phyloP scores from a whole-genome alignment of 208 protist species.

The Balamuthia mandrillaris region DNA sequence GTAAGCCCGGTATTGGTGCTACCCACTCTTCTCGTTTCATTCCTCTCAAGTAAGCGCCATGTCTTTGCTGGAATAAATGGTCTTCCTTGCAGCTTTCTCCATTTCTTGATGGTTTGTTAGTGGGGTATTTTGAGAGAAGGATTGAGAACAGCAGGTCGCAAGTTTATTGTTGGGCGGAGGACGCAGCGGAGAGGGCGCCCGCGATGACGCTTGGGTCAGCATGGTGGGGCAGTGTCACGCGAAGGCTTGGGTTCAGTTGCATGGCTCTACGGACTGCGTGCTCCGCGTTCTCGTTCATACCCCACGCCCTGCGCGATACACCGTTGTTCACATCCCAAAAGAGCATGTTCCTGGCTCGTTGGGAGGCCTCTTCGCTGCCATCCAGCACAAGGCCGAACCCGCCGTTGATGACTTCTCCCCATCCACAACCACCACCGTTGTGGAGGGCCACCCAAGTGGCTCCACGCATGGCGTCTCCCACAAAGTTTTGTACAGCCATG shows the following conservation, averaged over 20 bases:
- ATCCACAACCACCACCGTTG: constrained; percentile 83
- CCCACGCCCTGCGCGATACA: constrained; percentile 74
- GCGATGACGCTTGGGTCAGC: constrained; percentile 41
- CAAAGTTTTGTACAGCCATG: constrained; percentile 74
- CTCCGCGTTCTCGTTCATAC: constrained; percentile 76
- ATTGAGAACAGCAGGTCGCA: too few relatives aligned
- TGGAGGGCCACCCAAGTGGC: constrained; percentile 81
- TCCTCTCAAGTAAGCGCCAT: constrained; percentile 23
- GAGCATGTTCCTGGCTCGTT: constrained; percentile 72
- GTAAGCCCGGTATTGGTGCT: constrained; percentile 97
- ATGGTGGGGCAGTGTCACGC: constrained; percentile 69
- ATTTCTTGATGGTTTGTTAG: too few relatives aligned
- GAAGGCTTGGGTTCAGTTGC: constrained; percentile 59
- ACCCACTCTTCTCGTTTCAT: constrained; percentile 78
- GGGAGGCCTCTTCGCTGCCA: constrained; percentile 65
- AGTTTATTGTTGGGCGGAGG: too few relatives aligned
- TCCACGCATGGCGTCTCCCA: constrained; percentile 72
- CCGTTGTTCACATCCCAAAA: constrained; percentile 85
- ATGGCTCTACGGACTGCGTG: constrained; percentile 61
- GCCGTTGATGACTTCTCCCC: constrained; percentile 83
- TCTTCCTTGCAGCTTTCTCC: too few relatives aligned
- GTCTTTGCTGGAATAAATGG: neutral
- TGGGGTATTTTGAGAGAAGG: too few relatives aligned
- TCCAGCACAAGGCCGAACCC: constrained; percentile 85
- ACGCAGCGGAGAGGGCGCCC: constrained; percentile 21